These are phyloP conservation scores for Delonix regia DNA, from an alignment of 306 rosid genomes.

Conservation along the genomic window DNA sequence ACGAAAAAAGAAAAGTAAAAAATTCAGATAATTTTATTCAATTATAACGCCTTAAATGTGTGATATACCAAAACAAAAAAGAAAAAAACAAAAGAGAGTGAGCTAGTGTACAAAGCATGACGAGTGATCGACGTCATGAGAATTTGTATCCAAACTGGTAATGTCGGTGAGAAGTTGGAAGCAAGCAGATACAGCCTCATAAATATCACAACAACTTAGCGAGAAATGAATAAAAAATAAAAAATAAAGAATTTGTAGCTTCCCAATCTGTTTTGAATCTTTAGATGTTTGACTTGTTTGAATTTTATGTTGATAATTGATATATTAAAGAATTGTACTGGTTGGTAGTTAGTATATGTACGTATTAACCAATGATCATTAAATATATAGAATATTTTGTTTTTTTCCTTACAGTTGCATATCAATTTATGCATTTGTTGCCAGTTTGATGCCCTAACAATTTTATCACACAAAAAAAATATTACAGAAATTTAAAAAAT, in stretches of 20 bases:
- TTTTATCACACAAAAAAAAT: background rate
- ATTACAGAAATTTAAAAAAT: background rate
- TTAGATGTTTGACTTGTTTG: conserved; percentile 22
- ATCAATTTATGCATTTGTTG: background rate
- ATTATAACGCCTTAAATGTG: background rate
- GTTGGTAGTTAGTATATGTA: background rate
- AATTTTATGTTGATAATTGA: background rate
- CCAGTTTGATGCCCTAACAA: background rate
- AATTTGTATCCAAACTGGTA: conserved; percentile 23
- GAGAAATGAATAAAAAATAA: conserved; percentile 34
- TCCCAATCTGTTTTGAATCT: background rate
- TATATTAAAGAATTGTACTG: background rate
- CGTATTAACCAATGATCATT: background rate
- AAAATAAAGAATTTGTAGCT: conserved; percentile 9
- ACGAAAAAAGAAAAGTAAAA: background rate
- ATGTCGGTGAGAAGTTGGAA: conserved; percentile 40
- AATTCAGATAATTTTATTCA: background rate
- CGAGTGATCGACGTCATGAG: conserved; percentile 37
- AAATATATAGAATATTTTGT: background rate
- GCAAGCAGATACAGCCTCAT: background rate
- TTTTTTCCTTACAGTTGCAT: background rate
- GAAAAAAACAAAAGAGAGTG: background rate
- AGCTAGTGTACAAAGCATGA: conserved; percentile 18
- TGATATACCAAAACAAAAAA: background rate
- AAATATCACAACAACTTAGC: conserved; percentile 11